Conservation (phyloP, 2,329 filamentous ascomycete species). For the Chaetomium olivaceum region DNA sequence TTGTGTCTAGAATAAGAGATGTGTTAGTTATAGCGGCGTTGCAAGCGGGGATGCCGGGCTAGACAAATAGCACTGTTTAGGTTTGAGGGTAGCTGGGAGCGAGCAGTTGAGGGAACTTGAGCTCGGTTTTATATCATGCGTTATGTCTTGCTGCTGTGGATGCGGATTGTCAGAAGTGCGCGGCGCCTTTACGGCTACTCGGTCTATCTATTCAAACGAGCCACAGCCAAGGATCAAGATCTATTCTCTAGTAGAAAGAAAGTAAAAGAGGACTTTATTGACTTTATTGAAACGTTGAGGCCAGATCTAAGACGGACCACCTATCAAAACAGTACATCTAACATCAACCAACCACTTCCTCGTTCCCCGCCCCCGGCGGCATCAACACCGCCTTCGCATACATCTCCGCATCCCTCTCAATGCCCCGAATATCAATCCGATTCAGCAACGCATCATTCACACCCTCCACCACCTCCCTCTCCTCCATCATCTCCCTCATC, state of each 20-base stretch:
- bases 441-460: constrained; percentile 67
- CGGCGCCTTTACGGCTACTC: background rate
- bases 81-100: background rate
- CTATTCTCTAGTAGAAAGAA: background rate
- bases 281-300: background rate
- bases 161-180: background rate
- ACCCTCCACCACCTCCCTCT: constrained; percentile 70
- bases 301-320: background rate
- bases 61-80: constrained; percentile 12
- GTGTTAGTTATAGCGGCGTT: background rate
- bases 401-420: constrained; percentile 64
- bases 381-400: constrained; percentile 54
- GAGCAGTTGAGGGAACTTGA: background rate
- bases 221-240: background rate
- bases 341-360: constrained; percentile 20
- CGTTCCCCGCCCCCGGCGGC: constrained; percentile 26
- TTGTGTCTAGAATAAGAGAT: background rate
- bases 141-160: background rate
- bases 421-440: constrained; percentile 61
- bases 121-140: background rate
- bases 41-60: background rate
- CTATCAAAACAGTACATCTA: background rate
- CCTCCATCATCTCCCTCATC: constrained; percentile 75
- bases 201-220: background rate
- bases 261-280: background rate